Evolutionary conservation across 2,329 filamentous ascomycete species (phyloP).

Genomic region (Harringtonia aguacate): DNA sequence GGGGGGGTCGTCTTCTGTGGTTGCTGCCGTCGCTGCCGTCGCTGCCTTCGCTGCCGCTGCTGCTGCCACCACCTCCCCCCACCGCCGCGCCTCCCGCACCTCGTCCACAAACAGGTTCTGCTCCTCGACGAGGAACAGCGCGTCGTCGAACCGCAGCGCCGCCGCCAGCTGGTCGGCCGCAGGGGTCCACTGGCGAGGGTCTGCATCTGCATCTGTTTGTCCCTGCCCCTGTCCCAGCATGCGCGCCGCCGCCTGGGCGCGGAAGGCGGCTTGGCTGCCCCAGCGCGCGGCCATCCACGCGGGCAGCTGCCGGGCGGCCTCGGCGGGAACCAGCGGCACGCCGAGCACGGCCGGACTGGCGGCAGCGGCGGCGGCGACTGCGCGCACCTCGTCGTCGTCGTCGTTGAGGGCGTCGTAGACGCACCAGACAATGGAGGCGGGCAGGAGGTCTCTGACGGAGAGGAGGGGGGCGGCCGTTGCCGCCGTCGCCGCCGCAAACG

Average conservation of each 20-base stretch:
- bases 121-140: conserved; percentile 79
- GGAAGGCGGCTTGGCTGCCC: conserved; percentile 24
- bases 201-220: conserved; percentile 7
- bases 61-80: conserved; percentile 41
- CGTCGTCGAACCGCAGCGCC: conserved; percentile 46
- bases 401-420: conserved; percentile 74
- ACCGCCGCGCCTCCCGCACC: conserved; percentile 60
- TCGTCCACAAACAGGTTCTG: conserved; percentile 92
- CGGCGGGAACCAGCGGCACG: conserved; percentile 30
- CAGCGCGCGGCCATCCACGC: conserved; percentile 29
- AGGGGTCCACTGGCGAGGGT: conserved; percentile 12
- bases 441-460: conserved; percentile 27
- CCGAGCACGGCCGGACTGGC: conserved; percentile 29
- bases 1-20: conserved; percentile 12
- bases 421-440: conserved; percentile 50
- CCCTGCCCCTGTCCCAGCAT: conserved; percentile 22
- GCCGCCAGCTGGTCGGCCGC: conserved; percentile 28
- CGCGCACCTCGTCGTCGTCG: conserved; percentile 82
- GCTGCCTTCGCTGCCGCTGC: background rate
- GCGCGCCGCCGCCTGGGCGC: conserved; percentile 27
- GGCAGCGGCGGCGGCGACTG: conserved; percentile 44
- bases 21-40: conserved; percentile 1
- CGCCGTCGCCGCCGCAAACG: conserved; percentile 24
- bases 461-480: conserved; percentile 9
- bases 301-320: conserved; percentile 35